Evolutionary conservation across 208 protist genomes (phyloP).

Genomic region (Tritrichomonas musculus): DNA sequence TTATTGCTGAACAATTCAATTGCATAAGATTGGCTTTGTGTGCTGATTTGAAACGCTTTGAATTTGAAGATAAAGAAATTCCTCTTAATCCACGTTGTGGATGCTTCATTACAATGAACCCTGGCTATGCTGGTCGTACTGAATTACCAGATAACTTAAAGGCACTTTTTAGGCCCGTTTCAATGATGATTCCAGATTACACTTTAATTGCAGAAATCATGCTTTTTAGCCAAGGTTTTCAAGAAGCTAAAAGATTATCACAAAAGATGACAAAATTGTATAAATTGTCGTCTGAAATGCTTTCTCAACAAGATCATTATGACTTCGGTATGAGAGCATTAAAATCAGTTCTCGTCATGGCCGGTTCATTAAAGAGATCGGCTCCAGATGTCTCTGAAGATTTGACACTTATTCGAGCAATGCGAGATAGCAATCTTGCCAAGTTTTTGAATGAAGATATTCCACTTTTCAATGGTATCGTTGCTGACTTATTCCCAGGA

Average conservation of each 20-base stretch:
- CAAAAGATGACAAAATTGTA: slow-evolving; percentile 94
- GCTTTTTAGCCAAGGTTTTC: slow-evolving; percentile 90
- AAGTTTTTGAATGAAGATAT: slow-evolving; percentile 96
- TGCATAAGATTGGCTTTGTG: slow-evolving; percentile 84
- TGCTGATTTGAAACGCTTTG: slow-evolving; percentile 67
- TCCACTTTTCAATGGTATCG: slow-evolving; percentile 89
- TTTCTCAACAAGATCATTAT: slow-evolving; percentile 70
- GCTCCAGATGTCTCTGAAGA: slow-evolving; percentile 87
- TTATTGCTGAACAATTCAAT: slow-evolving; percentile 87
- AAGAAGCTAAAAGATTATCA: slow-evolving; percentile 77
- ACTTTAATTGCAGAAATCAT: slow-evolving; percentile 92
- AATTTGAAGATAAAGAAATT: slow-evolving; percentile 81
- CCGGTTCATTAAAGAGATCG: slow-evolving; percentile 84
- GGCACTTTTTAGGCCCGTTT: slow-evolving; percentile 83
- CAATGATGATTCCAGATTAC: slow-evolving; percentile 95
- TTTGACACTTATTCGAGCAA: slow-evolving; percentile 66
- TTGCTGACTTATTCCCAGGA: slow-evolving; percentile 94
- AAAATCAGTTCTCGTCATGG: slow-evolving; percentile 96
- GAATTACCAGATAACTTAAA: slow-evolving; percentile 97
- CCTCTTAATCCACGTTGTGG: slow-evolving; percentile 76
- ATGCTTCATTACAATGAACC: slow-evolving; percentile 98
- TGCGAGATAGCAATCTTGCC: slow-evolving; percentile 74
- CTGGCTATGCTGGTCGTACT: slow-evolving; percentile 92
- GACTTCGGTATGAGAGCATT: slow-evolving; percentile 95
- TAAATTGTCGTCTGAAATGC: slow-evolving; percentile 91